These are phyloP conservation scores for Mortierella sp. DNA, from an alignment of 371 early-diverging fungal genomes.

Conservation along the genomic window DNA sequence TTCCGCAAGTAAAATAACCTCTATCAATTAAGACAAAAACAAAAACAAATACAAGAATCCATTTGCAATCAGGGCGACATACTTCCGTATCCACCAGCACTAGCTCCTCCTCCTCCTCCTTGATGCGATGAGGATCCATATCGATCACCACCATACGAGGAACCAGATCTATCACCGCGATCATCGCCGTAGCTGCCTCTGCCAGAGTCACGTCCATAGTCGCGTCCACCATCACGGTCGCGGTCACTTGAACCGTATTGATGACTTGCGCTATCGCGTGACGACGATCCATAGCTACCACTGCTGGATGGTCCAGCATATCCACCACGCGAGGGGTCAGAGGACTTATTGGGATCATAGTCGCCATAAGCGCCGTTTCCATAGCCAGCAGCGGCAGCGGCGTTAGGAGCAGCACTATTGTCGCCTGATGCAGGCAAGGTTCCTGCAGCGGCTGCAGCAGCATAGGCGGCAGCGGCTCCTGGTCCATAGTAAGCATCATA, in stretches of 20 bases:
- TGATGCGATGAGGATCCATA: constrained; percentile 29
- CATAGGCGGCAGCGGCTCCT: constrained; percentile 52
- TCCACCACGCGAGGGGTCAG: constrained; percentile 23
- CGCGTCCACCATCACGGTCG: constrained; percentile 40
- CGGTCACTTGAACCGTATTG: constrained; percentile 26
- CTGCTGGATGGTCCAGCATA: constrained; percentile 10
- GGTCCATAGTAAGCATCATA: constrained; percentile 53
- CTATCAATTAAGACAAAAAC: too few species aligned
- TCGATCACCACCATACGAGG: constrained; percentile 41
- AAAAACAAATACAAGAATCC: too few species aligned
- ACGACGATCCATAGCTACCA: constrained; percentile 6
- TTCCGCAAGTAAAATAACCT: too few species aligned
- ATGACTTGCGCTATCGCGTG: constrained; percentile 23
- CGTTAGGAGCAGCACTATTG: constrained; percentile 6
- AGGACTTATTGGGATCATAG: constrained; percentile 15
- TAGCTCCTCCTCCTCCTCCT: constrained; percentile 4
- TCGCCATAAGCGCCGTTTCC: constrained; percentile 20
- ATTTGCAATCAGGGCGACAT: too few species aligned
- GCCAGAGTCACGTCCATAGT: constrained; percentile 31
- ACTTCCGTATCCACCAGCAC: neutral
- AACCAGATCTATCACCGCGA: constrained; percentile 24
- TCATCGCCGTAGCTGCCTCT: constrained; percentile 26
- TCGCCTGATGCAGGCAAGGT: constrained; percentile 11
- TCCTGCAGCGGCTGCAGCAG: constrained; percentile 38
- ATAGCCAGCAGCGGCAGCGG: constrained; percentile 9